Evolutionary conservation across 306 rosid genomes (phyloP), one percentile per base, ranked within the genome.

Genomic region (Prunus dulcis): DNA sequence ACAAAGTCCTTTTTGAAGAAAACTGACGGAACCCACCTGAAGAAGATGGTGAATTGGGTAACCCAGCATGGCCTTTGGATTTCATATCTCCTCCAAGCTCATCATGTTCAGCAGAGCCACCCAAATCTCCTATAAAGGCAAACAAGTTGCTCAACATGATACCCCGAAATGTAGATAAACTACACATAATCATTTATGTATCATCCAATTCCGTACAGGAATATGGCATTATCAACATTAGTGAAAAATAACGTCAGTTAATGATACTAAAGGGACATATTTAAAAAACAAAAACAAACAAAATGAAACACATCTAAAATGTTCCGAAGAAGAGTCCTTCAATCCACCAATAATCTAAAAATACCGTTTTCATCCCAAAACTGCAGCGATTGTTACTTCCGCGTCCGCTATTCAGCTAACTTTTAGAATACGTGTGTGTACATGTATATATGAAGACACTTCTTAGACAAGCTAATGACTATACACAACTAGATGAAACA

Each of bases 21-120:
- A 90, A 89, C 96, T 93, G 96, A 92, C 88, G 81, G 97, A 89
- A 95, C 99, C 99, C 97, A 95, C 99, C 99, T 95, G 99, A 95
- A 82, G 99, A 90, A 72, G 97, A 89, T 85, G 98, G 97, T 90
- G 99, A 92, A 85, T 87, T 87, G 90, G 96, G 89, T 89, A 89
- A 88, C 81, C 91, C 93, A 61, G 85, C 89, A 43, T 84, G 84
- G 82, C 76, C 72, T 76, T 84, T 92, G 64, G 92, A 82, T 79
- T 86, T 82, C 34, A 57, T 86, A 81, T 91, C 92, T 69, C 86
- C 93, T 89, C 93, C 94, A 69, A 81, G 88, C 49, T 86, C 97
- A 78, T 91, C 97, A 25, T 88, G 88, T 82, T 55, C 87, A 84
- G 76, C 83, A 79, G 98, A 92, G 90, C 93, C 96, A 92, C 96